phyloP scores from a whole-genome alignment of 345 rosid species.

The Theobroma cacao region DNA sequence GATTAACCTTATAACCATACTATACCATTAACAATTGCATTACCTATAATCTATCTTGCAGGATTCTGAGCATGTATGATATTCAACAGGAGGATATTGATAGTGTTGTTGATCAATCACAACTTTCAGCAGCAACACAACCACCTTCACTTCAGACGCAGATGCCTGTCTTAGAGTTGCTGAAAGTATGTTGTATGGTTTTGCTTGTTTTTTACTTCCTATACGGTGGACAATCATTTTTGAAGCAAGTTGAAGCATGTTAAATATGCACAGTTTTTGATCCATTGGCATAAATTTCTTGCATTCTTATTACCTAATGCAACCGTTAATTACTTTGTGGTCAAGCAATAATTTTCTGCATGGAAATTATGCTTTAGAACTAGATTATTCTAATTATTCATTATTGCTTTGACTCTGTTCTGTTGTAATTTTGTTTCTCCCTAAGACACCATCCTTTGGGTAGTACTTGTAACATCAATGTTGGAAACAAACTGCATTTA shows the following conservation, averaged over 20 bases:
- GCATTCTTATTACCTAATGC: not conserved
- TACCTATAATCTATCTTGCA: conserved; percentile 26
- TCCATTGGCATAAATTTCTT: not conserved
- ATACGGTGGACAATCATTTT: not conserved
- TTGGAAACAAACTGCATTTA: not conserved
- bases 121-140: conserved; percentile 41
- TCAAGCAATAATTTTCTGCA: not conserved
- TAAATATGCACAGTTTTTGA: not conserved
- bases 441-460: not conserved
- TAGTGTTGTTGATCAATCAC: conserved; percentile 53
- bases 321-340: not conserved
- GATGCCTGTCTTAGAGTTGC: conserved; percentile 81
- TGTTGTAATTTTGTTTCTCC: not conserved
- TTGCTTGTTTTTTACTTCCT: conserved; percentile 10
- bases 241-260: not conserved
- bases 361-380: not conserved
- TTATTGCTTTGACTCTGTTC: not conserved
- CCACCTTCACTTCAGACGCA: conserved; percentile 65
- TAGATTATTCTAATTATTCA: not conserved
- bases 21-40: not conserved
- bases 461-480: not conserved
- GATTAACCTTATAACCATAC: not conserved
- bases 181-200: conserved; percentile 54
- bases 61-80: conserved; percentile 85
- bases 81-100: conserved; percentile 78